Conservation (phyloP, 2,329 filamentous ascomycete species). For the Ceratocystis harringtonii region DNA sequence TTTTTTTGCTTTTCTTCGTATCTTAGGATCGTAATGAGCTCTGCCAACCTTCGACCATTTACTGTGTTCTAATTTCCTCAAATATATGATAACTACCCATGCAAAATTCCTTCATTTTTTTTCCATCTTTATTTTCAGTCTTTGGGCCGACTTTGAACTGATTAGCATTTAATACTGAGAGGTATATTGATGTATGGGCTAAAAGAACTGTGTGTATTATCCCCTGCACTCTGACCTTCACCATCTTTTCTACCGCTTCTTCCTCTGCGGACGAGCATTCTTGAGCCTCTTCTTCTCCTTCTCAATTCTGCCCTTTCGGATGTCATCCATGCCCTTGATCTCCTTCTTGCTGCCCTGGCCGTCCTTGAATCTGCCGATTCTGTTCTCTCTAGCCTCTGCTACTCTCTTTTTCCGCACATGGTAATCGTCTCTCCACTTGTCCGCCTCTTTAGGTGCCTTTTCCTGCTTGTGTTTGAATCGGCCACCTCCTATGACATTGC, state of each 20-base stretch:
- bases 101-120: background rate
- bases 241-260: slow-evolving; percentile 24
- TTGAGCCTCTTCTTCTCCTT: slow-evolving; percentile 68
- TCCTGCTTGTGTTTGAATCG: slow-evolving; percentile 78
- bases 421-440: slow-evolving; percentile 85
- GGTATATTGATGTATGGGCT: background rate
- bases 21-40: background rate
- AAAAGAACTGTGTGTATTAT: background rate
- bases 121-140: background rate
- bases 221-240: background rate
- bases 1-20: background rate
- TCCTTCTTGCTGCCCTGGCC: slow-evolving; percentile 60
- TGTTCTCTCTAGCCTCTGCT: slow-evolving; percentile 72
- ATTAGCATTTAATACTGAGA: background rate
- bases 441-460: slow-evolving; percentile 80
- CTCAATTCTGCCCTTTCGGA: slow-evolving; percentile 65
- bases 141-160: background rate
- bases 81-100: slow-evolving; percentile 5
- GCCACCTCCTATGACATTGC: slow-evolving; percentile 20
- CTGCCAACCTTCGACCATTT: slow-evolving; percentile 1
- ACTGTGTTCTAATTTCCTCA: slow-evolving; percentile 14
- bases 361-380: slow-evolving; percentile 58
- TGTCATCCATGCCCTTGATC: slow-evolving; percentile 68
- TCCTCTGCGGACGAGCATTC: slow-evolving; percentile 68
- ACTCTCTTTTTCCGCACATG: slow-evolving; percentile 80